Evolutionary conservation across 352 stramenopile genomes (phyloP).

Genomic region (Aphanomyces astaci): DNA sequence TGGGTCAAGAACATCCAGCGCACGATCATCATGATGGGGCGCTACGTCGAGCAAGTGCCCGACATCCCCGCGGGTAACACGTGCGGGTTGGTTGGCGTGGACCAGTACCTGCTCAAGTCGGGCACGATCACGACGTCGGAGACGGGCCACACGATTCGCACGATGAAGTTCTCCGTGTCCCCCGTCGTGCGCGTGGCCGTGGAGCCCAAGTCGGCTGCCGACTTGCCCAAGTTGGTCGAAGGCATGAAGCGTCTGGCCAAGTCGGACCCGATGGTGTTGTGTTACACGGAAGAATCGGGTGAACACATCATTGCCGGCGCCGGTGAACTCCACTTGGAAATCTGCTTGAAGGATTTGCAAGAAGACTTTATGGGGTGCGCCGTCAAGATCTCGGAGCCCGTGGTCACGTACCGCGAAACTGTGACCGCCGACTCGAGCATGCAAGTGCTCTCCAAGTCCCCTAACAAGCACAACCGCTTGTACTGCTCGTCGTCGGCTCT

Average conservation of each 20-base stretch:
- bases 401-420: constrained; percentile 99
- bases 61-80: constrained; percentile 99
- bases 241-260: constrained; percentile 99
- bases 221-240: constrained; percentile 99
- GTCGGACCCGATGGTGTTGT: constrained; percentile 99
- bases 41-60: constrained; percentile 96
- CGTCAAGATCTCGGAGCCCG: constrained; percentile 98
- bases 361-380: constrained; percentile 99
- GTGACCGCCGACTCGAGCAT: constrained; percentile 92
- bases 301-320: constrained; percentile 99
- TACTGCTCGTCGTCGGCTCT: constrained; percentile 93
- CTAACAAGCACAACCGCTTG: constrained; percentile 99
- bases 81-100: constrained; percentile 97
- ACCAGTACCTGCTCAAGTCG: constrained; percentile 99
- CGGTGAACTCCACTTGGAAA: constrained; percentile 99
- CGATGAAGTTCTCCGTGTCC: constrained; percentile 99
- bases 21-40: constrained; percentile 99
- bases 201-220: constrained; percentile 97
- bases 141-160: constrained; percentile 97
- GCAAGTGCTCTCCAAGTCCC: constrained; percentile 98
- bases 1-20: constrained; percentile 99
- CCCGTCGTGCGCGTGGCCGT: constrained; percentile 99
- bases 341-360: constrained; percentile 99
- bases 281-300: constrained; percentile 98
- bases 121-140: constrained; percentile 98